Evolutionary conservation across 2,329 filamentous ascomycete species (phyloP).

Genomic region (Penicillium corylophilum): DNA sequence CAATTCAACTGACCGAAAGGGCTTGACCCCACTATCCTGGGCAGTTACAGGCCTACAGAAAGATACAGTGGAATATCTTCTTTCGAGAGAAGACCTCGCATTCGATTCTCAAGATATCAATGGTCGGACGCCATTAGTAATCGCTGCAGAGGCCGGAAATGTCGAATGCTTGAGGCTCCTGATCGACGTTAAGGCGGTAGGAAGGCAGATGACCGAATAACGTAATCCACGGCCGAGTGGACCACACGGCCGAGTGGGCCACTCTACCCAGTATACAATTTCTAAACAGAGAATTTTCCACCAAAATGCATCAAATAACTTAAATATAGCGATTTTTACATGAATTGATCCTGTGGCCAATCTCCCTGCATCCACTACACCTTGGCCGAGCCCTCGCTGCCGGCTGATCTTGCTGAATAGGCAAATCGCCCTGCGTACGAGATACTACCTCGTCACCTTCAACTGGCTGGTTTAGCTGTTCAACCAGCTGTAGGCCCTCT

Average conservation of each 20-base stretch:
- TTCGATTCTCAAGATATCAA: too few species aligned
- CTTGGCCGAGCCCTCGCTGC: not conserved
- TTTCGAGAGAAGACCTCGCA: too few species aligned
- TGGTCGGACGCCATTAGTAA: too few species aligned
- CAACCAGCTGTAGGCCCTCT: slow-evolving; percentile 6
- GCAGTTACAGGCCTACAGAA: too few species aligned
- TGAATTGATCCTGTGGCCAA: not conserved
- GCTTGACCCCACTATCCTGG: too few species aligned
- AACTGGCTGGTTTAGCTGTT: not conserved
- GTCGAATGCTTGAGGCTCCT: too few species aligned
- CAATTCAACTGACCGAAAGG: too few species aligned
- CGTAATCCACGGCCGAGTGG: not conserved
- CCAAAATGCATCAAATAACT: not conserved
- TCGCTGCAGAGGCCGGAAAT: too few species aligned
- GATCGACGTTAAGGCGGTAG: too few species aligned
- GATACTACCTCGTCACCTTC: not conserved
- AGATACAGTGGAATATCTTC: too few species aligned
- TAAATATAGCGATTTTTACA: not conserved
- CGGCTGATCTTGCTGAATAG: not conserved
- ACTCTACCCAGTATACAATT: not conserved
- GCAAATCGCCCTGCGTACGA: not conserved
- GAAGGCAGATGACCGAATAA: not conserved
- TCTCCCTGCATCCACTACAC: not conserved
- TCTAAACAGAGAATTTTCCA: not conserved
- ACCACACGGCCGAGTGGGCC: not conserved